phyloP scores from a whole-genome alignment of 192 early-diverging fungal genomes.

The Backusella liffmaniae region DNA sequence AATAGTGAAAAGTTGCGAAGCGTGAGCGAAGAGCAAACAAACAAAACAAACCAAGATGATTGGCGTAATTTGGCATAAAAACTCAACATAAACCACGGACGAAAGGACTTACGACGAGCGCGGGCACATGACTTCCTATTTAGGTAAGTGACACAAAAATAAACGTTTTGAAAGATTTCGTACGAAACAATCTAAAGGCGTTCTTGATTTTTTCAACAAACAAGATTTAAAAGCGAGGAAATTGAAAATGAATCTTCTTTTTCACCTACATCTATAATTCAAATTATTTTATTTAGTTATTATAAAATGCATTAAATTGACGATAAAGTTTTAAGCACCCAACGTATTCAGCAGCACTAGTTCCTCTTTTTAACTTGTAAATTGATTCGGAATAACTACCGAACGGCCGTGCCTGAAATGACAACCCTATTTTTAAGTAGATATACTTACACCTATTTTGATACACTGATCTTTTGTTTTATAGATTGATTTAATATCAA shows the following conservation, averaged over 20 bases:
- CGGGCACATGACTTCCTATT: neutral
- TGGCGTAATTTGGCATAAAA: constrained; percentile 5
- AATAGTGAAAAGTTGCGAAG: neutral
- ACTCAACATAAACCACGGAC: neutral
- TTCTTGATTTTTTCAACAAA: neutral
- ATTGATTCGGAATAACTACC: neutral
- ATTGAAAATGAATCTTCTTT: neutral
- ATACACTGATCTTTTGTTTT: too few species aligned
- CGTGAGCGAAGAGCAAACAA: neutral
- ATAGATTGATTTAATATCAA: too few species aligned
- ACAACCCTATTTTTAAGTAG: neutral
- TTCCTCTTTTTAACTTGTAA: neutral
- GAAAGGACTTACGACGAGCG: neutral
- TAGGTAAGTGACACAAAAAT: neutral
- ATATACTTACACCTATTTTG: neutral
- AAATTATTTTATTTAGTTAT: neutral
- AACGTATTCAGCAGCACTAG: neutral
- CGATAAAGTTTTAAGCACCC: neutral
- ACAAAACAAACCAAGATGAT: neutral
- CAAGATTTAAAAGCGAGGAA: neutral
- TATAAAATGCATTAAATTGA: neutral
- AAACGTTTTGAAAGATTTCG: neutral
- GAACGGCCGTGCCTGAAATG: neutral
- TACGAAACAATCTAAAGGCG: neutral
- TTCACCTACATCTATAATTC: neutral